Conservation (phyloP, 768 basidiomycete genomes). For the Nidularia pulvinata region DNA sequence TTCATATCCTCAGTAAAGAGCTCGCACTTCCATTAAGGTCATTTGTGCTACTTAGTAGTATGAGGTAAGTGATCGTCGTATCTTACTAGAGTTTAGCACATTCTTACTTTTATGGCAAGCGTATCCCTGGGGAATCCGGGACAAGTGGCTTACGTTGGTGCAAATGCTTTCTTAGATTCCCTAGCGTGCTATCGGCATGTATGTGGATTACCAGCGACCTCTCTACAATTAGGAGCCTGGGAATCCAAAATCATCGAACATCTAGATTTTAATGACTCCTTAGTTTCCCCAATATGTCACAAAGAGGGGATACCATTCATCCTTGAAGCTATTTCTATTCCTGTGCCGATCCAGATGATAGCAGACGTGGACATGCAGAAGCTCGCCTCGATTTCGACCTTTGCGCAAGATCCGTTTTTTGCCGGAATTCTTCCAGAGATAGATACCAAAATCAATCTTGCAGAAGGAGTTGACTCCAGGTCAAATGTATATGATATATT, state of each 20-base stretch:
- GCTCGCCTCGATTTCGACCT: constrained; percentile 6
- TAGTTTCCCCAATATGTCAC: constrained; percentile 9
- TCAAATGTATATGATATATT: constrained; percentile 12
- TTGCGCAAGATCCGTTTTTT: background rate
- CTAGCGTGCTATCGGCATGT: constrained; percentile 8
- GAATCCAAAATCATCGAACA: constrained; percentile 11
- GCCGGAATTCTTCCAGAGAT: background rate
- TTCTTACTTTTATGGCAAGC: background rate
- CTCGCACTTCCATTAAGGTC: constrained; percentile 21
- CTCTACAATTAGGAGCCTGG: constrained; percentile 16
- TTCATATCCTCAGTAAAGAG: constrained; percentile 21
- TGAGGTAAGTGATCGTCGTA: constrained; percentile 16
- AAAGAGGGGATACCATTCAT: constrained; percentile 17
- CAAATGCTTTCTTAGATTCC: constrained; percentile 13
- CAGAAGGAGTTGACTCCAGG: background rate
- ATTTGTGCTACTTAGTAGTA: constrained; percentile 26
- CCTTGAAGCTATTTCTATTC: constrained; percentile 8
- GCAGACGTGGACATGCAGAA: constrained; percentile 8
- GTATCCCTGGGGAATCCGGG: constrained; percentile 15
- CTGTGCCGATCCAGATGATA: constrained; percentile 14
- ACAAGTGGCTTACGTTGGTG: constrained; percentile 15
- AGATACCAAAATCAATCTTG: background rate
- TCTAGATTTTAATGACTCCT: constrained; percentile 1
- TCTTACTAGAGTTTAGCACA: background rate
- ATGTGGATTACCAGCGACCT: constrained; percentile 9